These are phyloP conservation scores for Handroanthus guayacan DNA, from an alignment of 257 asterid genomes.

Conservation along the genomic window DNA sequence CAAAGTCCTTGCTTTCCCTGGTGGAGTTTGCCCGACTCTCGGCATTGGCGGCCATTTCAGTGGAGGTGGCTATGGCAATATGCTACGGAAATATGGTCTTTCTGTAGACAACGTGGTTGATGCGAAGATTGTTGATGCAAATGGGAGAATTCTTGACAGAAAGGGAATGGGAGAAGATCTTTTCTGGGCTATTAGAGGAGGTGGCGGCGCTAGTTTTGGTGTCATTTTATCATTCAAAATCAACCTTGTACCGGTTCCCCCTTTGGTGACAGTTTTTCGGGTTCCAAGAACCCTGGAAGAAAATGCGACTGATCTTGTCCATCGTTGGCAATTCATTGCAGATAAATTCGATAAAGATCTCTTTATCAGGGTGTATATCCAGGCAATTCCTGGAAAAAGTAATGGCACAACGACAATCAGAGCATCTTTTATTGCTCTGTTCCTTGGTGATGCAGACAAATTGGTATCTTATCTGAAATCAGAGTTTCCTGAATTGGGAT, in stretches of 20 bases:
- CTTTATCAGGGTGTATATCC: constrained; percentile 23
- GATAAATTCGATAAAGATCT: constrained; percentile 28
- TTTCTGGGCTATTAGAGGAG: constrained; percentile 51
- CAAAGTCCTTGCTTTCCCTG: constrained; percentile 39
- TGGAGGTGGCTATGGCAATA: constrained; percentile 46
- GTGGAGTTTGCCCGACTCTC: constrained; percentile 40
- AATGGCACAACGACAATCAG: neutral
- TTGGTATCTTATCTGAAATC: constrained; percentile 7
- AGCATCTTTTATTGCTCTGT: constrained; percentile 42
- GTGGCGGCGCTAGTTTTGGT: constrained; percentile 49
- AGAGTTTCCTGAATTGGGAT: constrained; percentile 46
- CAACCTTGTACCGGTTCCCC: constrained; percentile 39
- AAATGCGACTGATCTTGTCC: constrained; percentile 33
- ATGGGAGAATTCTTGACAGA: constrained; percentile 37
- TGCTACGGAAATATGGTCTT: constrained; percentile 45
- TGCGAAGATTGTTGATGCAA: constrained; percentile 41
- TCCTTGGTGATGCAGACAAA: constrained; percentile 29
- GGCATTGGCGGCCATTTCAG: constrained; percentile 46
- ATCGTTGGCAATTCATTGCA: constrained; percentile 41
- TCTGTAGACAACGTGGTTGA: constrained; percentile 41
- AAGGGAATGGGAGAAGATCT: constrained; percentile 50
- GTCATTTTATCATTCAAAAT: constrained; percentile 37
- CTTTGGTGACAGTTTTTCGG: constrained; percentile 29
- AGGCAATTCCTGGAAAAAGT: neutral
- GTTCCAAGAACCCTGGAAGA: constrained; percentile 25